Evolutionary conservation across 768 basidiomycete species (phyloP), one percentile per base, ranked within the genome.

Genomic region (Amanita phalloides): DNA sequence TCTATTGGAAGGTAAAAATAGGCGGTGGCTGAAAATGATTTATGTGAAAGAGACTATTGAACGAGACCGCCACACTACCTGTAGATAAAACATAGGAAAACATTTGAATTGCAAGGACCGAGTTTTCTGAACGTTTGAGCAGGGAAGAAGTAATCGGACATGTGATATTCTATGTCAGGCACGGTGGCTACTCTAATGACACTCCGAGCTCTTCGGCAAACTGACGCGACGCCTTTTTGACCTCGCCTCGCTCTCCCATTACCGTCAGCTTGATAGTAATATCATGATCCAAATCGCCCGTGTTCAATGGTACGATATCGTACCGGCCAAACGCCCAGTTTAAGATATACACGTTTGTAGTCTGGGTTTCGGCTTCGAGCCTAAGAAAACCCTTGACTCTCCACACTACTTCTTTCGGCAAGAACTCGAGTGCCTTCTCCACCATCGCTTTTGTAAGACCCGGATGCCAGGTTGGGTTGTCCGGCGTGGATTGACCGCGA

Each of bases 321-420:
- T 78, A 83, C 37, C 93, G 78, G 11, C 90, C 90, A 68, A 96
- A 97, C 6, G 93, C 92, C 90, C 91, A 97, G 62, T 97, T 97
- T 53, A 95, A 59, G 54, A 92, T 86, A 61, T 74, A 63, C 56
- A 67, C 58, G 6, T 68, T 48, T 6, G 43, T n/a, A 7, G 20
- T 26, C 11, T 35, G 39, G 3, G 32, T 56, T 10, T 51, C 65
- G 17, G 63, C 64, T 23, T 63, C 64, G 5, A 89, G 63, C 36
- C 75, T 75, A 21, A 94, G 73, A 59, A 92, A 90, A 14, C 93
- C 94, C 62, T 97, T 97, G 32, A 94, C 84, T 56, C 86, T 68
- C 80, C 86, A 92, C 7, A 90, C 69, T 1, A 68, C 65, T 60
- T 90, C 89, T 56, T 84, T 86, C 20, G 81, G 74, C 8, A 91